A percentile compares a stretch with the other conserved stretches of the same genome.
Evolutionary conservation across 495 filamentous ascomycete genomes (phyloP).

Genomic region (Penicillium diatomitis): DNA sequence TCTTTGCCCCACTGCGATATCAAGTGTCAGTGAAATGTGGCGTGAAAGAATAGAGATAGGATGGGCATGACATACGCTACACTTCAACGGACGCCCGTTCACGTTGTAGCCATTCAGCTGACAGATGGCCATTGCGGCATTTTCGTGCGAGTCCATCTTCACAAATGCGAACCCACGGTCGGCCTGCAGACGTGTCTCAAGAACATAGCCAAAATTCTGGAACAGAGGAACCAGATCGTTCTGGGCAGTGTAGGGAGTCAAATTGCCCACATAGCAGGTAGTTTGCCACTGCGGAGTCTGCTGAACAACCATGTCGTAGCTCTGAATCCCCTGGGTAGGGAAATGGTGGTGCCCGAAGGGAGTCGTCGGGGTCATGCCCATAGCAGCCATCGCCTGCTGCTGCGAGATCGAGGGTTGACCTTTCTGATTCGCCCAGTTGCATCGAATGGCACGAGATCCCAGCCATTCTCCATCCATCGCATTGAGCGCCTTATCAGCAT

Average conservation of each 20-base stretch:
- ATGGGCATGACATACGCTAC: constrained; percentile 64
- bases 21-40: constrained; percentile 18
- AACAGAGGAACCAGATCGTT: constrained; percentile 93
- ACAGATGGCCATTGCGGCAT: constrained; percentile 97
- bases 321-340: constrained; percentile 91
- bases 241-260: constrained; percentile 96
- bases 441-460: constrained; percentile 93
- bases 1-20: constrained; percentile 88
- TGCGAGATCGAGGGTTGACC: constrained; percentile 97
- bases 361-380: constrained; percentile 98
- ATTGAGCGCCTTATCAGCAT: constrained; percentile 92
- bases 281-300: constrained; percentile 99
- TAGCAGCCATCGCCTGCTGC: constrained; percentile 91
- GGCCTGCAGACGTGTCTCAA: constrained; percentile 95
- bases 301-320: constrained; percentile 93
- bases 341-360: constrained; percentile 97
- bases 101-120: constrained; percentile 96
- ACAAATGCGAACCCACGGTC: constrained; percentile 98
- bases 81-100: constrained; percentile 94
- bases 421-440: constrained; percentile 99
- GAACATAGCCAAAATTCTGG: constrained; percentile 95
- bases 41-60: not conserved
- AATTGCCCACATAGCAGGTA: constrained; percentile 95
- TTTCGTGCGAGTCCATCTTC: constrained; percentile 99
- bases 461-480: constrained; percentile 99